Conservation (phyloP, 169 alveolate genomes). For the Plasmodium vivax region DNA sequence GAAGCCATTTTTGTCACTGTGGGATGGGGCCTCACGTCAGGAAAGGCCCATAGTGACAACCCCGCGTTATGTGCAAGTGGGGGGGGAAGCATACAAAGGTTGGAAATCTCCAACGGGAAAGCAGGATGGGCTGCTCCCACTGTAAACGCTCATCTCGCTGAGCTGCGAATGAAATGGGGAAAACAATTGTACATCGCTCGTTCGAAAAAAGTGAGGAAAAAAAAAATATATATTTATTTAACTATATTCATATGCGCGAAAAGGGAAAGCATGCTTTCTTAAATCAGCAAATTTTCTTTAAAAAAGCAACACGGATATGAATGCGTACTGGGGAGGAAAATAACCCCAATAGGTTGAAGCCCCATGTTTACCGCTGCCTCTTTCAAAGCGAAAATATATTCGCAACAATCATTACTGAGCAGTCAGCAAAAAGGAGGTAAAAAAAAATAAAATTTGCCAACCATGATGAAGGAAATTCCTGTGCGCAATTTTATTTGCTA, state of each 20-base stretch:
- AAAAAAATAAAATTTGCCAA: background rate
- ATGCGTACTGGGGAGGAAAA: background rate
- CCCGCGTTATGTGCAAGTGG: background rate
- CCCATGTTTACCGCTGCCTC: background rate
- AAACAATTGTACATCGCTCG: background rate
- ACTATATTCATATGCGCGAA: background rate
- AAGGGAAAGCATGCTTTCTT: background rate
- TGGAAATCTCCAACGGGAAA: background rate
- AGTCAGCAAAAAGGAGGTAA: background rate
- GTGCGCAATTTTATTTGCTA: background rate
- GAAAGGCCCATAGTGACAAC: background rate
- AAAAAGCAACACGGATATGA: background rate
- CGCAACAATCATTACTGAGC: background rate
- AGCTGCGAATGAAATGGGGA: background rate
- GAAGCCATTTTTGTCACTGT: background rate
- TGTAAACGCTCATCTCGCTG: background rate
- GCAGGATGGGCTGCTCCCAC: background rate
- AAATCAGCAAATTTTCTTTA: background rate
- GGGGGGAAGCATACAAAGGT: background rate
- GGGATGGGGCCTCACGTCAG: background rate
- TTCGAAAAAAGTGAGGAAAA: background rate
- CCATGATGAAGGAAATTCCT: background rate
- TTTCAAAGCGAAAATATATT: background rate
- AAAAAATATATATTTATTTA: background rate
- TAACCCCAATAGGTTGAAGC: background rate